These are phyloP conservation scores for Termitomyces sp. DNA, from an alignment of 768 basidiomycete genomes.

Conservation along the genomic window DNA sequence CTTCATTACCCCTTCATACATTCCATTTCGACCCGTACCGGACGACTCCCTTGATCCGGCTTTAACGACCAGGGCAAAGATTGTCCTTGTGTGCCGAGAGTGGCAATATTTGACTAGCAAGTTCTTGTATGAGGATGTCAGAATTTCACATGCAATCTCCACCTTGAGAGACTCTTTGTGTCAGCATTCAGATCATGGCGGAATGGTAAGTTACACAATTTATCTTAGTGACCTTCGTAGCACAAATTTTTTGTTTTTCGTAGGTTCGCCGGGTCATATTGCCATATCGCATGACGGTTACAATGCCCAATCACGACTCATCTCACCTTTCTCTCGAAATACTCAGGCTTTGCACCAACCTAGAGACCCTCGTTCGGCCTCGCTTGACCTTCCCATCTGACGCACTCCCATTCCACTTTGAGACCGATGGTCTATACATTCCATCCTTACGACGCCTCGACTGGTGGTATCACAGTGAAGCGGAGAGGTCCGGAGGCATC, in stretches of 20 bases:
- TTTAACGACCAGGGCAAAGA: constrained; percentile 29
- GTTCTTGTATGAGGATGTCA: constrained; percentile 51
- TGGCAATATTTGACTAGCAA: constrained; percentile 45
- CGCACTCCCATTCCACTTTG: constrained; percentile 44
- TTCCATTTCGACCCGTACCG: constrained; percentile 40
- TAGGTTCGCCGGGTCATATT: constrained; percentile 54
- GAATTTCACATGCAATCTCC: constrained; percentile 26
- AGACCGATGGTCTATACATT: constrained; percentile 38
- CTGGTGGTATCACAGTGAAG: constrained; percentile 60
- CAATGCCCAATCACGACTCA: constrained; percentile 18
- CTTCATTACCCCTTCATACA: constrained; percentile 25
- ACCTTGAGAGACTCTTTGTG: constrained; percentile 27
- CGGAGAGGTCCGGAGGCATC: constrained; percentile 58
- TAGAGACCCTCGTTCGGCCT: constrained; percentile 53
- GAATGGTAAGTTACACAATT: constrained; percentile 17
- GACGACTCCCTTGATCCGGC: constrained; percentile 21
- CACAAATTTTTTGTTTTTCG: not conserved
- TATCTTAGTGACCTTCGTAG: not conserved
- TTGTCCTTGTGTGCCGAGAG: constrained; percentile 50
- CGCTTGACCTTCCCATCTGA: constrained; percentile 19
- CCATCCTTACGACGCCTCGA: constrained; percentile 55
- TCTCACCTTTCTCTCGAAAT: constrained; percentile 37
- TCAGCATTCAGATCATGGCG: constrained; percentile 19
- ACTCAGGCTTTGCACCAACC: constrained; percentile 38
- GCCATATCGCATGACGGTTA: constrained; percentile 49